phyloP scores from a whole-genome alignment of 345 rosid species.

The Psidium friedrichsthalianum region DNA sequence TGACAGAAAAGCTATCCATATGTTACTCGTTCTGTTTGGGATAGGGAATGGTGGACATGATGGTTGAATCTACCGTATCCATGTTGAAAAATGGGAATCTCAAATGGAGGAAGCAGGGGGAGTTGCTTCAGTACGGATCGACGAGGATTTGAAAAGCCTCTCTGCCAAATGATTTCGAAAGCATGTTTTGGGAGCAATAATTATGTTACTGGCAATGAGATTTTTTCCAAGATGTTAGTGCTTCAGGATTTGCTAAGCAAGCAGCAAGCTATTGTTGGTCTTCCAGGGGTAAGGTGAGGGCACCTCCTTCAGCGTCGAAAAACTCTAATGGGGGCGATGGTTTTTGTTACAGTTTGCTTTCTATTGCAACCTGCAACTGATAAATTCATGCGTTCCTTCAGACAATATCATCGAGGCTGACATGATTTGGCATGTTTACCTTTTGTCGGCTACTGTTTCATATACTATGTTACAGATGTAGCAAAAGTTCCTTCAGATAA shows the following conservation, averaged over 20 bases:
- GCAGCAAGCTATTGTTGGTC: background rate
- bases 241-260: slow-evolving; percentile 3
- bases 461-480: background rate
- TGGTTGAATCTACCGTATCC: slow-evolving; percentile 7
- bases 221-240: slow-evolving; percentile 6
- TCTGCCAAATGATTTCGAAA: slow-evolving; percentile 20
- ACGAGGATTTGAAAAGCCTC: slow-evolving; percentile 7
- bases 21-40: background rate
- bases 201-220: slow-evolving; percentile 6
- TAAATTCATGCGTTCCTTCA: background rate
- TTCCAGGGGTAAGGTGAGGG: background rate
- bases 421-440: background rate
- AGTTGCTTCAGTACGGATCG: background rate
- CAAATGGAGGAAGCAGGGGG: background rate
- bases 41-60: slow-evolving; percentile 12
- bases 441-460: background rate
- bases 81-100: slow-evolving; percentile 3
- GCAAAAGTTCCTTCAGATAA: background rate
- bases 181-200: slow-evolving; percentile 22
- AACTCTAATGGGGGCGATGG: background rate
- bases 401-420: background rate
- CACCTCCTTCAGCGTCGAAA: background rate
- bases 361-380: background rate
- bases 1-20: background rate
- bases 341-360: background rate